phyloP scores from a whole-genome alignment of 306 rosid species.

The Oemleria cerasiformis region DNA sequence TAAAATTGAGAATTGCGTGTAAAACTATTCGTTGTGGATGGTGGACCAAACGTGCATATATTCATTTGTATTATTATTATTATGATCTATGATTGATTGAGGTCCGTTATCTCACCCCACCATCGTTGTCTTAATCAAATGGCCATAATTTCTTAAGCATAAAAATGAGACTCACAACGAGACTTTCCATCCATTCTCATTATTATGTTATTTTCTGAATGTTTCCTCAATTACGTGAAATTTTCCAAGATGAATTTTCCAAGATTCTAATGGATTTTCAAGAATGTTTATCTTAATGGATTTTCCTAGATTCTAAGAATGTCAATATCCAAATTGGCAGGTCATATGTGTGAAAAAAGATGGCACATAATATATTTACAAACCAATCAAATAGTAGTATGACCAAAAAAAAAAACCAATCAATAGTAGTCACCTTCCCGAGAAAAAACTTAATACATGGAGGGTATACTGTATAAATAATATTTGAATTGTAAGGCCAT shows the following conservation, averaged over 20 bases:
- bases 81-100: not conserved
- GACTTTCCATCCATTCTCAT: not conserved
- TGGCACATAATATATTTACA: too few species aligned
- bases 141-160: not conserved
- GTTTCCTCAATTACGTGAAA: too few species aligned
- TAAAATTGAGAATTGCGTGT: not conserved
- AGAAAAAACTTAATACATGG: too few species aligned
- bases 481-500: too few species aligned
- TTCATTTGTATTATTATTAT: too few species aligned
- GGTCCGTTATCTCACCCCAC: not conserved
- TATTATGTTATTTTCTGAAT: not conserved
- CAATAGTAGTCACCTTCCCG: too few species aligned
- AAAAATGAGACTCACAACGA: not conserved
- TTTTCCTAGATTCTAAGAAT: not conserved
- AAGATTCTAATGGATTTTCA: too few species aligned
- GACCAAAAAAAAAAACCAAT: too few species aligned
- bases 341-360: too few species aligned
- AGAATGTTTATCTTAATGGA: not conserved
- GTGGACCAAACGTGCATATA: not conserved
- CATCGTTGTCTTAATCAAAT: not conserved
- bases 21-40: not conserved
- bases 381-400: too few species aligned
- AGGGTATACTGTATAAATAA: too few species aligned
- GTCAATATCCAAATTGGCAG: not conserved
- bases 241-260: too few species aligned